Base-by-base conservation (phyloP, 2,329 filamentous ascomycete species). In the Nothopassalora personata region DNA sequence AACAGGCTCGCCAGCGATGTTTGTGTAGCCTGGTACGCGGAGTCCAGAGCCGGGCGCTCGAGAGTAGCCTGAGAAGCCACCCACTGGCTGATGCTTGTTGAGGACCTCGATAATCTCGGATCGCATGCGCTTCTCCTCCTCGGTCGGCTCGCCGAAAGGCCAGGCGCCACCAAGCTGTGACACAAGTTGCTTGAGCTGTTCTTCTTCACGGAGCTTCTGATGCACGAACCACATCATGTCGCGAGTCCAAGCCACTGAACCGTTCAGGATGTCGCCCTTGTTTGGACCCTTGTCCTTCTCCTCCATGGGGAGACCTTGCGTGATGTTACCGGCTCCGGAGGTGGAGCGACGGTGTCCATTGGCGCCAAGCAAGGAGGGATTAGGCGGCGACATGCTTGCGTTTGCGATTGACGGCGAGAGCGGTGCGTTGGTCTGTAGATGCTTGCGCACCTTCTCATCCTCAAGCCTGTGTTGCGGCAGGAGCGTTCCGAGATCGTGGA, bases 201-300 rank as follows among this genome's bases (percentile, higher is more conserved):
- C 88, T 74, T 96, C 90, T 72, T 93, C 89, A 71, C 94, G 87
- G 65, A 96, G 82, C 77, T 96, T 96, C 70, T 90, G 82, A 71
- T 96, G 87, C 60, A 96, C 79, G 78, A 95, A 88, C 94, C 94
- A 97, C 91, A 97, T 96, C 54, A 99, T 81, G 76, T 99, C 94
- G 63, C 93, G 86, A 61, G 91, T 97, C 94, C 94, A 99, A 76
- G 91, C 91, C 56, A 97, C 94, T 34, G 93, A 90, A 31, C 94
- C 93, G 71, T 97, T 97, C 68, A 99, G 86, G 60, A 99, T 97
- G 69, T 99, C 94, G 52, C 94, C 94, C 78, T 99, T 99, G 80
- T 97, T 97, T 5, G 94, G 94, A 0, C 94, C 94, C 73, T 97
- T 97, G 77, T 99, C 94, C 74, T 97, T 97, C 67, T 97, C 94